phyloP scores from a whole-genome alignment of 495 filamentous ascomycete species.

The Aspergillus sclerotiicarbonarius region DNA sequence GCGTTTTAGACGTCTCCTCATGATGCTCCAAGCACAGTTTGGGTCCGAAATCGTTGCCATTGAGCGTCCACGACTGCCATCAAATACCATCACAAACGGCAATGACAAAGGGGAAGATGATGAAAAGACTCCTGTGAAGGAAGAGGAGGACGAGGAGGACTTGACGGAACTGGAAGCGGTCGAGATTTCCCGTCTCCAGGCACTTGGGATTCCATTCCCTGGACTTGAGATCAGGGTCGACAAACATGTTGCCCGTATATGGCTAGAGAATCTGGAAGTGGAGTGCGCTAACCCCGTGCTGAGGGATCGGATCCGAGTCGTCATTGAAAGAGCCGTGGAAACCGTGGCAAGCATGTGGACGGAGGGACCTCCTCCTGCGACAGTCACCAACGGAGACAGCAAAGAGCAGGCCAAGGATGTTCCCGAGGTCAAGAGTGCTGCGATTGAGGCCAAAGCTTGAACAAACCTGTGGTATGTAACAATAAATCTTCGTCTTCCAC shows the following conservation, averaged over 20 bases:
- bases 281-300: conserved; percentile 75
- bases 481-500: conserved; percentile 3
- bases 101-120: conserved; percentile 30
- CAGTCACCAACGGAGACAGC: conserved; percentile 18
- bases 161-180: conserved; percentile 54
- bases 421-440: conserved; percentile 23
- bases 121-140: conserved; percentile 15
- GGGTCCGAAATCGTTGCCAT: conserved; percentile 75
- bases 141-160: conserved; percentile 38
- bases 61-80: conserved; percentile 57
- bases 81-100: conserved; percentile 38
- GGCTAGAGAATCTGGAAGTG: conserved; percentile 87
- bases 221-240: conserved; percentile 86
- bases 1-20: conserved; percentile 76
- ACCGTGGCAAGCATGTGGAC: conserved; percentile 76
- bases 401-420: conserved; percentile 18
- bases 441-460: conserved; percentile 25
- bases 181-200: conserved; percentile 68
- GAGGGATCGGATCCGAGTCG: conserved; percentile 75
- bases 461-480: conserved; percentile 7
- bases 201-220: conserved; percentile 81
- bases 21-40: conserved; percentile 97
- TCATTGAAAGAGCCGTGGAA: conserved; percentile 91
- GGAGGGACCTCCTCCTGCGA: conserved; percentile 24
- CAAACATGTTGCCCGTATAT: conserved; percentile 81